Conservation (phyloP, 1,284 basidiomycete species). For the Cystobasidium sp. region DNA sequence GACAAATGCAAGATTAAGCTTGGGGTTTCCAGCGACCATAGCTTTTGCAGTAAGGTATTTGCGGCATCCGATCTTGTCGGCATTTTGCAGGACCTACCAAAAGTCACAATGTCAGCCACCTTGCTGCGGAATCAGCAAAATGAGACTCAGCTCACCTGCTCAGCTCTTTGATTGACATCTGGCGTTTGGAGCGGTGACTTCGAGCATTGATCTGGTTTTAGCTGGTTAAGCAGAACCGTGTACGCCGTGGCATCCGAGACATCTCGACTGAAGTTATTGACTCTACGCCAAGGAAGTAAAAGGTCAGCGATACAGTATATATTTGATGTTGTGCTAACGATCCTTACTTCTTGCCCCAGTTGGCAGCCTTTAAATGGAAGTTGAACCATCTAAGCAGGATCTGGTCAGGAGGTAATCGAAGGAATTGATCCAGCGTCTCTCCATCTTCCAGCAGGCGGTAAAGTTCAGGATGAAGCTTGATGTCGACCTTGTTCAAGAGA, state of each 20-base stretch:
- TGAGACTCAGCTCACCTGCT: slow-evolving; percentile 64
- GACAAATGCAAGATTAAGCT: slow-evolving; percentile 96
- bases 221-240: slow-evolving; percentile 90
- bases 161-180: slow-evolving; percentile 81
- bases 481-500: slow-evolving; percentile 90
- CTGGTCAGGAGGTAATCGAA: slow-evolving; percentile 93
- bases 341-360: slow-evolving; percentile 77
- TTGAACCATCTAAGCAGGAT: slow-evolving; percentile 98
- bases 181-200: slow-evolving; percentile 83
- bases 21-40: slow-evolving; percentile 92
- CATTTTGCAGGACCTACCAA: slow-evolving; percentile 81
- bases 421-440: slow-evolving; percentile 93
- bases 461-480: slow-evolving; percentile 96
- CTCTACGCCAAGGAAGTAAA: slow-evolving; percentile 61
- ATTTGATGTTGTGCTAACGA: not conserved
- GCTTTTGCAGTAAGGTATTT: slow-evolving; percentile 93
- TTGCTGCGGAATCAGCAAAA: not conserved
- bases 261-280: slow-evolving; percentile 96
- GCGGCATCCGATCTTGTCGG: slow-evolving; percentile 88
- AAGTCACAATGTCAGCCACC: not conserved
- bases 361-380: slow-evolving; percentile 94
- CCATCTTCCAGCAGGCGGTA: slow-evolving; percentile 94
- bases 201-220: slow-evolving; percentile 93
- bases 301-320: not conserved
- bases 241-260: slow-evolving; percentile 97